These are phyloP conservation scores for Porogramme epimiltina DNA, from an alignment of 1,284 basidiomycete genomes.

Conservation along the genomic window DNA sequence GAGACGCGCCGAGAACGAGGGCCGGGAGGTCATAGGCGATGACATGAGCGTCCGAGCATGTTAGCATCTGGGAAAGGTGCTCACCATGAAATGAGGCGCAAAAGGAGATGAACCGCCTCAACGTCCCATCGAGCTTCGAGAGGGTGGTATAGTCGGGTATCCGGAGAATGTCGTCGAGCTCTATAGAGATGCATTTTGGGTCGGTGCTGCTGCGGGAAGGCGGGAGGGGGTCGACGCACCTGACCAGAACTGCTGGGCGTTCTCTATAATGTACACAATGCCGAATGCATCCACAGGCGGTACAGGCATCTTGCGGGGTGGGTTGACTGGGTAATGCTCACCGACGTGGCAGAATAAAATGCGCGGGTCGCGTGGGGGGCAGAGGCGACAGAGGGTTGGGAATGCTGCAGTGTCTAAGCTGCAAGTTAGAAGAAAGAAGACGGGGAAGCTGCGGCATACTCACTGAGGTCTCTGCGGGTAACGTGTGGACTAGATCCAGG, in stretches of 20 bases:
- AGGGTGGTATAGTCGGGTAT: constrained; percentile 71
- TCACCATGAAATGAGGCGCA: constrained; percentile 85
- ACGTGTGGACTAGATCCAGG: too few relatives aligned
- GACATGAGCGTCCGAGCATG: constrained; percentile 1
- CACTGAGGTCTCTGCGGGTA: too few relatives aligned
- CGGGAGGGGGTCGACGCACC: constrained; percentile 49
- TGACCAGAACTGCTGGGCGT: constrained; percentile 83
- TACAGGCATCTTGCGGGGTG: constrained; percentile 5
- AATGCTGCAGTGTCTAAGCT: too few relatives aligned
- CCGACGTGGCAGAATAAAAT: too few relatives aligned
- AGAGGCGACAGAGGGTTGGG: too few relatives aligned
- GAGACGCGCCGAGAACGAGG: background rate
- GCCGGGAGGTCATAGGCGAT: background rate
- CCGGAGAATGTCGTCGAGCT: constrained; percentile 81
- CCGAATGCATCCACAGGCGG: constrained; percentile 47
- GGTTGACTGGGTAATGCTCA: background rate
- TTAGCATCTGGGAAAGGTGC: constrained; percentile 22
- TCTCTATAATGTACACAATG: constrained; percentile 80
- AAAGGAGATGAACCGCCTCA: constrained; percentile 76
- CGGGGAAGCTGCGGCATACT: too few relatives aligned
- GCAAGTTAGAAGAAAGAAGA: too few relatives aligned
- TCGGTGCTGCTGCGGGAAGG: background rate
- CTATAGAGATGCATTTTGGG: constrained; percentile 42
- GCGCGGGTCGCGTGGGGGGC: too few relatives aligned
- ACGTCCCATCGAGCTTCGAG: constrained; percentile 73